Evolutionary conservation across 2,329 filamentous ascomycete species (phyloP), one percentile per base, ranked within the genome.

Genomic region (Colletotrichum zoysiae): DNA sequence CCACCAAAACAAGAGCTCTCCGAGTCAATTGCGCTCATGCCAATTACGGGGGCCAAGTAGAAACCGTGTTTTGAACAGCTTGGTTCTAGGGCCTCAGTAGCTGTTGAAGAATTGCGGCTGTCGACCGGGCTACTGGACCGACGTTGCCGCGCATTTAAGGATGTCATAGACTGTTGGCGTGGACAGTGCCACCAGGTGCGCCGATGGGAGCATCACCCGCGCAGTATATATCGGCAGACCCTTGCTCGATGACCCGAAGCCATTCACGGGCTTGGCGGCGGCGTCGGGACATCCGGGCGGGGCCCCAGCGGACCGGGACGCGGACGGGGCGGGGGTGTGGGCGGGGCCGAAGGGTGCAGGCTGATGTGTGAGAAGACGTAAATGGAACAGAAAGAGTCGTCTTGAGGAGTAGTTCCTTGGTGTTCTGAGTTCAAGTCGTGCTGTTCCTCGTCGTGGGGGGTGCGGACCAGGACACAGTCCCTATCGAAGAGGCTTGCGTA

Each of bases 231-330:
- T 2, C 8, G 23, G 12, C 7, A 14, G 9, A 16, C 33, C 14
- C 12, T 16, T 30, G 9, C 3, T 5, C 1, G 7, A n/a, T 12
- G 6, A 7, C 38, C 8, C 14, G 12, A 26, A 42, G 56, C 38
- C 16, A 3, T 30, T 46, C 33, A 65, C 7, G 63, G 63, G 26
- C 40, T 58, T 23, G 40, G 40, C 14, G 63, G 63, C 12, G 63
- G 63, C 9, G 63, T 65, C 1, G 63, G 63, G 2, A 58, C 63
- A n/a, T 65, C 51, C 30, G 63, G 63, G 5, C 51, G 51, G 26
- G 63, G 62, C 18, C 26, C 33, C 2, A 64, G n/a, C 18, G 51
- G 51, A 16, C 57, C 57, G 33, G 56, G 48, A 23, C 61, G 50
- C 38, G 51, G 53, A 35, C 50, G 20, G 20, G 40, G 40, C 1